Evolutionary conservation across 805 yeast species (phyloP).

Genomic region (Sungouiozyma intestinalis): DNA sequence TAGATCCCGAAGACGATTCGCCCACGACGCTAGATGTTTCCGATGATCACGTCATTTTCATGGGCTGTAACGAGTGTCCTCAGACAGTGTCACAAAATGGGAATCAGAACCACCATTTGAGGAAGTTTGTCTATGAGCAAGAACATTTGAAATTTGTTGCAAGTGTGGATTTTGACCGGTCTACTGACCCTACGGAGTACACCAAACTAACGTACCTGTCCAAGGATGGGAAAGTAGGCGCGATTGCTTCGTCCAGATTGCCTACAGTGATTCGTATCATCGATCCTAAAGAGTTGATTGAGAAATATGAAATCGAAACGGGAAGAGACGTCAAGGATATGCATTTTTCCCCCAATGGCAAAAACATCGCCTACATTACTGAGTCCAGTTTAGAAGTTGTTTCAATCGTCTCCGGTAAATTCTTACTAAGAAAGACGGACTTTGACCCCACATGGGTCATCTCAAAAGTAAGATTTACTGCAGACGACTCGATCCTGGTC

Average conservation of each 20-base stretch:
- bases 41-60: conserved; percentile 38
- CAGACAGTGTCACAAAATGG: conserved; percentile 47
- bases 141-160: conserved; percentile 53
- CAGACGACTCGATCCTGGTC: conserved; percentile 30
- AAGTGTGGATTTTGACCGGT: conserved; percentile 45
- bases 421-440: conserved; percentile 28
- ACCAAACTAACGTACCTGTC: conserved; percentile 49
- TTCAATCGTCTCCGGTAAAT: conserved; percentile 33
- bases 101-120: conserved; percentile 52
- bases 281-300: conserved; percentile 44
- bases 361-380: conserved; percentile 54
- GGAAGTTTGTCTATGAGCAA: conserved; percentile 52
- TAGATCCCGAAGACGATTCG: conserved; percentile 66
- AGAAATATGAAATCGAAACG: conserved; percentile 44
- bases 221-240: conserved; percentile 50
- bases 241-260: conserved; percentile 53
- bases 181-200: conserved; percentile 43
- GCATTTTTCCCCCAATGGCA: conserved; percentile 57
- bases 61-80: conserved; percentile 65
- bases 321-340: conserved; percentile 52
- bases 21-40: conserved; percentile 66
- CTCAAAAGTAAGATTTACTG: conserved; percentile 30
- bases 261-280: conserved; percentile 59
- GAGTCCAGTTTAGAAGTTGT: conserved; percentile 37
- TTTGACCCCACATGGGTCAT: conserved; percentile 24